Base-by-base conservation (phyloP, 495 filamentous ascomycete genomes). In the Monascus purpureus region DNA sequence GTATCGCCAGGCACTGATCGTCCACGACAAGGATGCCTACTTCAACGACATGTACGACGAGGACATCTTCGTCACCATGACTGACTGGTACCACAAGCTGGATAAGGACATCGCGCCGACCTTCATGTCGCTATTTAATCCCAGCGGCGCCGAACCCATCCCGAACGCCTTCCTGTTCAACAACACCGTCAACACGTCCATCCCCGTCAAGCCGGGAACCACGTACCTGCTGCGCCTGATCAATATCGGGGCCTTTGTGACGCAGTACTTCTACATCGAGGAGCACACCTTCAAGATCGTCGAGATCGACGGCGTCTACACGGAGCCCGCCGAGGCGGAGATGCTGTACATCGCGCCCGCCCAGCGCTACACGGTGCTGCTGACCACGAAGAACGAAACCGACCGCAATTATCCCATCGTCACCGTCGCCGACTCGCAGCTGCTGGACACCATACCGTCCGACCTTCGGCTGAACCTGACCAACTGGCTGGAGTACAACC, bases 221-320 rank as follows among this genome's bases (percentile, higher is more conserved):
- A 93, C 82, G 0, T 93, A 93, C 37, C 59, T 87, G 8, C 65
- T 93, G 47, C 75, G 76, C 9, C 61, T 88, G 34, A 54, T 83
- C 48, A 90, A 90, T 47, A 75, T 82, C 26, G 76, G 70, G 2
- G 77, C 76, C 9, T 83, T 83, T 47, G 68, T 76, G 34, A 69
- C 80, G 46, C 53, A 86, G 41, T 82, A 80, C 67, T 73, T 87
- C 53, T 82, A 76, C 65, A 74, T 87, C 46, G 76, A 84, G 35
- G 74, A 70, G 4, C 80, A 86, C 40, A 71, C 63, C 31, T 64
- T 77, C 30, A 59, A 43, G 13, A 61, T 83, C 19, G 60, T 75
- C 17, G 71, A 72, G 44, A 52, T 68, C 15, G 65, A 68, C 36
- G 66, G 66, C 11, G 55, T 68, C 16, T 68, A 64, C 34, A 63